These are phyloP conservation scores for Epichloe bromicola DNA, from an alignment of 2,329 filamentous ascomycete genomes.

Conservation along the genomic window DNA sequence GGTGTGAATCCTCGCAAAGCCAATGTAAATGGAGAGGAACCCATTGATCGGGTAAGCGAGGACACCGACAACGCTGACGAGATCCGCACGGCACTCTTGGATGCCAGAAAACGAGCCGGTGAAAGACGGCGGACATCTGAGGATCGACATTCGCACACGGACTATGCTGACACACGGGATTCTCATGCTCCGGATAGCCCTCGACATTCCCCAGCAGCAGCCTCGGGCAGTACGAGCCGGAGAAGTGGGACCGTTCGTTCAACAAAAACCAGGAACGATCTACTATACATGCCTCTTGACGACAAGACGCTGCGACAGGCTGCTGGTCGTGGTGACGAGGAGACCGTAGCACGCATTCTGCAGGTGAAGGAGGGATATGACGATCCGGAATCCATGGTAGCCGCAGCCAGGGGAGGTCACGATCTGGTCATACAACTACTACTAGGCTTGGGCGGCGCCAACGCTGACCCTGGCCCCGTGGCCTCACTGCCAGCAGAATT, in stretches of 20 bases:
- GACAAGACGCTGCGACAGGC: constrained; percentile 48
- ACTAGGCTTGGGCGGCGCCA: constrained; percentile 51
- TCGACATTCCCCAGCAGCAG: constrained; percentile 39
- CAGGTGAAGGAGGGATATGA: constrained; percentile 48
- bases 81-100: constrained; percentile 57
- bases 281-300: constrained; percentile 50
- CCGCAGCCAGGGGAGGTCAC: constrained; percentile 79
- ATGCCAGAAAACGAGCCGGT: constrained; percentile 41
- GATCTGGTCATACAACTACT: constrained; percentile 73
- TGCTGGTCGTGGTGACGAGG: constrained; percentile 47
- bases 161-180: constrained; percentile 33
- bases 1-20: constrained; percentile 86
- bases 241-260: constrained; percentile 43
- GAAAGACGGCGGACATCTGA: constrained; percentile 44
- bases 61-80: constrained; percentile 68
- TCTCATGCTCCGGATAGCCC: constrained; percentile 46
- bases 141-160: constrained; percentile 37
- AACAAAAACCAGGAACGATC: constrained; percentile 51
- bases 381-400: constrained; percentile 79
- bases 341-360: constrained; percentile 47
- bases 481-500: constrained; percentile 50
- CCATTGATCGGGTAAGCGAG: constrained; percentile 67
- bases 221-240: constrained; percentile 27
- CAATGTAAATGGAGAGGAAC: constrained; percentile 86
- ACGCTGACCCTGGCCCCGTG: constrained; percentile 57